phyloP scores from a whole-genome alignment of 176 grass and related monocot genomes.

The Aegilops umbellulata region DNA sequence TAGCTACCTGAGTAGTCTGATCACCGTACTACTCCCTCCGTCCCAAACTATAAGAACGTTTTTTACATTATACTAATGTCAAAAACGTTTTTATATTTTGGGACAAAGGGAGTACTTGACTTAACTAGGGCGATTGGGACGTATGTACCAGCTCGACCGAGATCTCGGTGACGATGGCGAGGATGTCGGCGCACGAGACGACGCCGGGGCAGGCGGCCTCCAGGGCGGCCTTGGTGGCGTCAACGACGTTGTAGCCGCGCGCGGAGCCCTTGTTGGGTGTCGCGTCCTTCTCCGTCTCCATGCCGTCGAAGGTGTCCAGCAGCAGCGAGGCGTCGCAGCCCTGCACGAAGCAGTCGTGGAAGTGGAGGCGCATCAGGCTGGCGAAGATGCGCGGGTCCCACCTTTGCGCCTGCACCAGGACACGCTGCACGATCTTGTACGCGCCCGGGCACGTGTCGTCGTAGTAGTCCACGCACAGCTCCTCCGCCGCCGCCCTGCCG shows the following conservation, averaged over 20 bases:
- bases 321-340: slow-evolving; percentile 30
- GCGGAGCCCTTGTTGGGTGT: slow-evolving; percentile 51
- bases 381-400: slow-evolving; percentile 61
- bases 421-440: slow-evolving; percentile 39
- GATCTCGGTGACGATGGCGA: slow-evolving; percentile 73
- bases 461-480: slow-evolving; percentile 56
- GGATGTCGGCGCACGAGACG: slow-evolving; percentile 90
- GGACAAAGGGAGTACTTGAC: too few relatives aligned
- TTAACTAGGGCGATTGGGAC: neutral
- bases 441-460: slow-evolving; percentile 52
- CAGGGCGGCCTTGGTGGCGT: slow-evolving; percentile 59
- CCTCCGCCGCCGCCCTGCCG: neutral
- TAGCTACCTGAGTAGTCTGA: too few relatives aligned
- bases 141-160: slow-evolving; percentile 57
- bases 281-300: slow-evolving; percentile 59
- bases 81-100: too few relatives aligned
- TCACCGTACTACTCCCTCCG: too few relatives aligned
- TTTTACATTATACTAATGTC: too few relatives aligned
- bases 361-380: slow-evolving; percentile 79
- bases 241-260: slow-evolving; percentile 59
- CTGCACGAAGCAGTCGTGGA: slow-evolving; percentile 93
- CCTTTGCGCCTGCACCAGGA: slow-evolving; percentile 47
- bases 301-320: slow-evolving; percentile 43
- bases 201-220: slow-evolving; percentile 65
- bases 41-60: too few relatives aligned